Evolutionary conservation across 768 basidiomycete species (phyloP).

Genomic region (Neoboletus subvelutipes): DNA sequence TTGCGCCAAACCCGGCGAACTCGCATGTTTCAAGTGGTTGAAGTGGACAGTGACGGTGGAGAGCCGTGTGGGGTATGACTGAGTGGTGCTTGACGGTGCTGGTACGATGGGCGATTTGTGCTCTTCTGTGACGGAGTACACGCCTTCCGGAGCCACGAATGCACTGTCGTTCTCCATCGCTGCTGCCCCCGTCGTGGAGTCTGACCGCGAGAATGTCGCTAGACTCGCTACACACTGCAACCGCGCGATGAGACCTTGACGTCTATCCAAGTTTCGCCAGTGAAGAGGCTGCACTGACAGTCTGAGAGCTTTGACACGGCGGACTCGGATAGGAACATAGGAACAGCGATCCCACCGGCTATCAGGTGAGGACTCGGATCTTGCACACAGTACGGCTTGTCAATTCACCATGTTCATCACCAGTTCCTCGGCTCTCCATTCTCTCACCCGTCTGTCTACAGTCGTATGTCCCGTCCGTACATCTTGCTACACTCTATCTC

Average conservation of each 20-base stretch:
- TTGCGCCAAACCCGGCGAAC: conserved; percentile 63
- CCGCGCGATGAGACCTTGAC: neutral
- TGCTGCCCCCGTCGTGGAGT: conserved; percentile 1
- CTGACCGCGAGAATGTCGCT: conserved; percentile 18
- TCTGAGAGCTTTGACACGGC: neutral
- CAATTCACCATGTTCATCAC: conserved; percentile 24
- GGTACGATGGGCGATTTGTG: conserved; percentile 62
- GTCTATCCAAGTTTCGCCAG: neutral
- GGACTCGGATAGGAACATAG: neutral
- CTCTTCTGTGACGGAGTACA: conserved; percentile 86
- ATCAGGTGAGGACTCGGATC: conserved; percentile 26
- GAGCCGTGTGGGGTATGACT: conserved; percentile 58
- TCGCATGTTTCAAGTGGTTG: conserved; percentile 51
- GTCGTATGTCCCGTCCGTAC: conserved; percentile 15
- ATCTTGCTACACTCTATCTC: neutral
- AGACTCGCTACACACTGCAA: neutral
- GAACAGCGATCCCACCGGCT: conserved; percentile 7
- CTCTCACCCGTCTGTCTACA: conserved; percentile 15
- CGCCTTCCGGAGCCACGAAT: conserved; percentile 87
- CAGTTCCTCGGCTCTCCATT: conserved; percentile 16
- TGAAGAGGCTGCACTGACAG: neutral
- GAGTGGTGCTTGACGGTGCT: conserved; percentile 35
- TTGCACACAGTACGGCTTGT: conserved; percentile 16
- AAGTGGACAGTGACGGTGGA: conserved; percentile 64
- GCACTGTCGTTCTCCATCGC: conserved; percentile 80